A percentile compares a stretch with the other conserved stretches of the same genome.
phyloP scores from a whole-genome alignment of 345 rosid genomes.

The Ceriops zippeliana region DNA sequence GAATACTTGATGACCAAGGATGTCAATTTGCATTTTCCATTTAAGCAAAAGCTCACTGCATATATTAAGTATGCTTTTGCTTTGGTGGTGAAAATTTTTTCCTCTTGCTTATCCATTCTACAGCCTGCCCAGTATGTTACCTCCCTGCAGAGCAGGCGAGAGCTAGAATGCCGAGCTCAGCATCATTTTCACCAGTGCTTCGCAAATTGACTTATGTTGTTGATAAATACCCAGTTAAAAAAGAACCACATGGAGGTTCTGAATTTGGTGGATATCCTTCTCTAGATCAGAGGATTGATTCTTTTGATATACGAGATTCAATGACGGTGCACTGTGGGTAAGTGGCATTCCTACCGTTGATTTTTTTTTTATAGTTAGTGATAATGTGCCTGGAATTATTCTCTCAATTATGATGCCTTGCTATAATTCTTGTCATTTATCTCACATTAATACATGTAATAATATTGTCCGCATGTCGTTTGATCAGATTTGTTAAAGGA shows the following conservation, averaged over 20 bases:
- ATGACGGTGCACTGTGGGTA: slow-evolving; percentile 93
- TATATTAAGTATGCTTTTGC: slow-evolving; percentile 3
- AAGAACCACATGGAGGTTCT: slow-evolving; percentile 69
- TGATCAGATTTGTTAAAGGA: slow-evolving; percentile 65
- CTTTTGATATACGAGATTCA: slow-evolving; percentile 65
- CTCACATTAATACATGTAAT: slow-evolving; percentile 6
- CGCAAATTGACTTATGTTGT: slow-evolving; percentile 53
- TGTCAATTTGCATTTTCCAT: not conserved
- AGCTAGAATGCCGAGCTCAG: slow-evolving; percentile 59
- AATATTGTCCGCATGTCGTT: slow-evolving; percentile 10
- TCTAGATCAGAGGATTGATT: slow-evolving; percentile 55
- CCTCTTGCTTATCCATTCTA: slow-evolving; percentile 14
- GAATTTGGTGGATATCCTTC: slow-evolving; percentile 90
- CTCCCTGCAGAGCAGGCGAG: slow-evolving; percentile 68
- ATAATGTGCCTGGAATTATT: too few species aligned
- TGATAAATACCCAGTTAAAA: slow-evolving; percentile 52
- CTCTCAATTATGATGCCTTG: not conserved
- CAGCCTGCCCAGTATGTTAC: slow-evolving; percentile 91
- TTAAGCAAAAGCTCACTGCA: not conserved
- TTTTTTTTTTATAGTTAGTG: not conserved
- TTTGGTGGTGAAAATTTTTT: slow-evolving; percentile 1
- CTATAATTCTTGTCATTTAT: slow-evolving; percentile 1
- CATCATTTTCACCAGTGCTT: slow-evolving; percentile 55
- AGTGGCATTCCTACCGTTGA: slow-evolving; percentile 19
- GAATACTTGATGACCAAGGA: not conserved